A percentile compares a stretch with the other conserved stretches of the same genome.
Evolutionary conservation across 768 basidiomycete genomes (phyloP).

Genomic region (Calvatia gigantea): DNA sequence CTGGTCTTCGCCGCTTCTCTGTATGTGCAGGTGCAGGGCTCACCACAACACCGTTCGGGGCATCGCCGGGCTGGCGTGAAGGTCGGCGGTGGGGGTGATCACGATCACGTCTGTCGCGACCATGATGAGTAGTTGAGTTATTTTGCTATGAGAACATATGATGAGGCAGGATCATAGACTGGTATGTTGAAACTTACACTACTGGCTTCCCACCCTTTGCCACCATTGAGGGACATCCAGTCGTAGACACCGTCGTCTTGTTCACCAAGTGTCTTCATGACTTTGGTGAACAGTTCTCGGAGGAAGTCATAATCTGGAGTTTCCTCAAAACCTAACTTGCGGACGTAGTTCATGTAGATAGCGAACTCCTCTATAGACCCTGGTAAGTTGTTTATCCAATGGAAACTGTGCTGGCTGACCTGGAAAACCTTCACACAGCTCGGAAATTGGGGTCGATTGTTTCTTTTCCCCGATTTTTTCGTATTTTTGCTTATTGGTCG

Average conservation of each 20-base stretch:
- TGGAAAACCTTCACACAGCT: slow-evolving; percentile 96
- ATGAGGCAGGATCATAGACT: slow-evolving; percentile 27
- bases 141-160: slow-evolving; percentile 38
- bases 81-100: slow-evolving; percentile 55
- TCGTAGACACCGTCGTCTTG: slow-evolving; percentile 91
- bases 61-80: slow-evolving; percentile 40
- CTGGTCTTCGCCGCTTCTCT: slow-evolving; percentile 54
- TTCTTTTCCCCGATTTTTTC: slow-evolving; percentile 99
- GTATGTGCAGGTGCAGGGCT: slow-evolving; percentile 56
- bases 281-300: slow-evolving; percentile 89
- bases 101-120: slow-evolving; percentile 55
- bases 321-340: slow-evolving; percentile 97
- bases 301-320: slow-evolving; percentile 97
- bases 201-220: slow-evolving; percentile 94
- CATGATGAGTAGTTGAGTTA: slow-evolving; percentile 48
- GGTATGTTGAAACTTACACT: slow-evolving; percentile 66
- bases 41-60: slow-evolving; percentile 59
- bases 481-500: slow-evolving; percentile 99
- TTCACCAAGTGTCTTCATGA: slow-evolving; percentile 84
- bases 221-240: slow-evolving; percentile 93
- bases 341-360: slow-evolving; percentile 99
- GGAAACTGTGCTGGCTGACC: slow-evolving; percentile 44
- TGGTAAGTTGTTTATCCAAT: background rate
- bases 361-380: slow-evolving; percentile 81
- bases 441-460: slow-evolving; percentile 87